A percentile compares a stretch with the other conserved stretches of the same genome.
phyloP scores from a whole-genome alignment of 495 filamentous ascomycete genomes.

The Baudoinia panamericana region DNA sequence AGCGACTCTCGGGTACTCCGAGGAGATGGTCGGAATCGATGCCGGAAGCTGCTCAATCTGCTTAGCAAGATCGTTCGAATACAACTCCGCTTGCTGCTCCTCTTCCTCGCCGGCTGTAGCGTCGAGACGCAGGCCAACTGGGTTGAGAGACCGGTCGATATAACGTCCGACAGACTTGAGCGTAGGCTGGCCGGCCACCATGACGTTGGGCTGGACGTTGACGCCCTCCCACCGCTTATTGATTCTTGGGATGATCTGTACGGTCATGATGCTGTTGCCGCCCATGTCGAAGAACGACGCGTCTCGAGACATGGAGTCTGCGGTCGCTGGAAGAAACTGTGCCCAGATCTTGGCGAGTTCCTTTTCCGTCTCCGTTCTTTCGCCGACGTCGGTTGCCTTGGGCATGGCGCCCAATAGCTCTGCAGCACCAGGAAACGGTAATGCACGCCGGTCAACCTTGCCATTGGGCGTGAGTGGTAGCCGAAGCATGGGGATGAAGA shows the following conservation, averaged over 20 bases:
- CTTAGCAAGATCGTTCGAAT: constrained; percentile 22
- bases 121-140: constrained; percentile 27
- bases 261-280: constrained; percentile 76
- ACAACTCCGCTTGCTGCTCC: constrained; percentile 17
- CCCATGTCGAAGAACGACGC: constrained; percentile 78
- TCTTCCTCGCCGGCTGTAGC: constrained; percentile 18
- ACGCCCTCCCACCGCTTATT: constrained; percentile 47
- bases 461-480: constrained; percentile 90
- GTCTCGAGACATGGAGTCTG: constrained; percentile 48
- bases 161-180: constrained; percentile 59
- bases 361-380: constrained; percentile 52
- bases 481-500: constrained; percentile 65
- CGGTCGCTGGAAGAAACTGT: constrained; percentile 34
- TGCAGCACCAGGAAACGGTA: constrained; percentile 78
- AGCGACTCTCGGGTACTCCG: constrained; percentile 57
- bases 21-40: constrained; percentile 24
- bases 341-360: constrained; percentile 57
- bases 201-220: constrained; percentile 60
- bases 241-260: constrained; percentile 66
- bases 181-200: constrained; percentile 59
- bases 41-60: constrained; percentile 9
- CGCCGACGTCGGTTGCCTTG: constrained; percentile 22
- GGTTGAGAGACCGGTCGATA: constrained; percentile 50
- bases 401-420: constrained; percentile 40
- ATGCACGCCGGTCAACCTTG: constrained; percentile 79